Percentiles rank a stretch among this genome's conserved stretches.
These are phyloP conservation scores for Termitomyces sp. DNA, from an alignment of 768 basidiomycete genomes.

Conservation along the genomic window DNA sequence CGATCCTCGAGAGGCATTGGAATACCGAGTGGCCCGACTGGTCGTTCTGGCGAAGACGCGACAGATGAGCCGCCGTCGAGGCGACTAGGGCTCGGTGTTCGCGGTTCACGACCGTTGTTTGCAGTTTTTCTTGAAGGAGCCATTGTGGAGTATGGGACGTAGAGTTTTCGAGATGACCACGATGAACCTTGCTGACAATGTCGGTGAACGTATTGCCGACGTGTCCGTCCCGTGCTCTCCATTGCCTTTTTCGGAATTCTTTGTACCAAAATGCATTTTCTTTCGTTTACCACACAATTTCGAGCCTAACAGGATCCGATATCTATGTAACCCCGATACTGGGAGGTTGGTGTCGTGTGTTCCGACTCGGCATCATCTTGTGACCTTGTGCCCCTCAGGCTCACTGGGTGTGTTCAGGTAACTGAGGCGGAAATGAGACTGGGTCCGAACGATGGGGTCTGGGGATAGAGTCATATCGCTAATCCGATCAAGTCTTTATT, in stretches of 20 bases:
- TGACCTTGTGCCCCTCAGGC: too few relatives aligned
- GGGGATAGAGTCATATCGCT: too few relatives aligned
- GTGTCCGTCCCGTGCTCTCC: constrained; percentile 12
- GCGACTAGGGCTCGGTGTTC: constrained; percentile 17
- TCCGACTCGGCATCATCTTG: too few relatives aligned
- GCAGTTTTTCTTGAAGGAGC: constrained; percentile 15
- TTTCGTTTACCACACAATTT: too few relatives aligned
- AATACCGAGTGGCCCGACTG: constrained; percentile 50
- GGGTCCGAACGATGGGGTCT: too few relatives aligned
- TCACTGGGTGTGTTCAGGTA: too few relatives aligned
- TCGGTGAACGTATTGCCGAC: constrained; percentile 4
- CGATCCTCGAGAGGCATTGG: constrained; percentile 37
- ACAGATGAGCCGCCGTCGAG: constrained; percentile 15
- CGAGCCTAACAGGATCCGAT: too few relatives aligned
- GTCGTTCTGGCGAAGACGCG: constrained; percentile 35
- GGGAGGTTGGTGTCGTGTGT: too few relatives aligned
- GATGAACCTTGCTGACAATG: constrained; percentile 2
- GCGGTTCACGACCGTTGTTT: constrained; percentile 11
- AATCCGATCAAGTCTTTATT: too few relatives aligned
- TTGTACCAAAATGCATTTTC: too few relatives aligned
- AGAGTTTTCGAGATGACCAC: constrained; percentile 2
- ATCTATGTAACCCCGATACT: too few relatives aligned
- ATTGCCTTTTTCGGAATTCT: constrained; percentile 10
- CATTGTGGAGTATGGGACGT: constrained; percentile 6
- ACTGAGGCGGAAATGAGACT: too few relatives aligned